Evolutionary conservation across 306 rosid species (phyloP).

Genomic region (Mimosa bimucronata): DNA sequence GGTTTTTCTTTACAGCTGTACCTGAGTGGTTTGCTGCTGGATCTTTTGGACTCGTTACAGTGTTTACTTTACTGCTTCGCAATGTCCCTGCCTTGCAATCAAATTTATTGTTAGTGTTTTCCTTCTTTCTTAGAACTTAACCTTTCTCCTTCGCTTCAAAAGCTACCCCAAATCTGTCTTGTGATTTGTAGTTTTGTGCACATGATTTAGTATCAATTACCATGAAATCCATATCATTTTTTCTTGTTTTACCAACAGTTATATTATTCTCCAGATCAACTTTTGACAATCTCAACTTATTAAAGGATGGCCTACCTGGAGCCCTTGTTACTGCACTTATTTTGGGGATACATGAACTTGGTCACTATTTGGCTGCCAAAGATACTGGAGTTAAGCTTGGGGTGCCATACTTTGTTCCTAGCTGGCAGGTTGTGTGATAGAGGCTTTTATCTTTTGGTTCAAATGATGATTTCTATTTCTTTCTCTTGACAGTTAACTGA

Average conservation of each 20-base stretch:
- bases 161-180: constrained; percentile 18
- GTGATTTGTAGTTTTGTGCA: constrained; percentile 17
- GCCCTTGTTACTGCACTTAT: constrained; percentile 81
- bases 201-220: constrained; percentile 28
- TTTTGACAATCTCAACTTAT: constrained; percentile 81
- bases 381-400: constrained; percentile 77
- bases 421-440: constrained; percentile 87
- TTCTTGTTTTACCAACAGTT: constrained; percentile 41
- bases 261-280: constrained; percentile 70
- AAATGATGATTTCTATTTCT: constrained; percentile 13
- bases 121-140: constrained; percentile 22
- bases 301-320: constrained; percentile 90
- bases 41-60: constrained; percentile 90
- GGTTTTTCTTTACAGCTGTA: constrained; percentile 62
- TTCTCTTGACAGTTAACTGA: not conserved
- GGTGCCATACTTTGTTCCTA: constrained; percentile 91
- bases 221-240: constrained; percentile 1
- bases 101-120: constrained; percentile 68
- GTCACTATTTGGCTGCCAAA: constrained; percentile 74
- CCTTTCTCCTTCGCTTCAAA: not conserved
- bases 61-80: constrained; percentile 83
- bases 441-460: constrained; percentile 28
- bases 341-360: constrained; percentile 80
- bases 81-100: constrained; percentile 94
- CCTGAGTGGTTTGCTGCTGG: constrained; percentile 98